Evolutionary conservation across 306 rosid species (phyloP).

Genomic region (Vigna trinervia): DNA sequence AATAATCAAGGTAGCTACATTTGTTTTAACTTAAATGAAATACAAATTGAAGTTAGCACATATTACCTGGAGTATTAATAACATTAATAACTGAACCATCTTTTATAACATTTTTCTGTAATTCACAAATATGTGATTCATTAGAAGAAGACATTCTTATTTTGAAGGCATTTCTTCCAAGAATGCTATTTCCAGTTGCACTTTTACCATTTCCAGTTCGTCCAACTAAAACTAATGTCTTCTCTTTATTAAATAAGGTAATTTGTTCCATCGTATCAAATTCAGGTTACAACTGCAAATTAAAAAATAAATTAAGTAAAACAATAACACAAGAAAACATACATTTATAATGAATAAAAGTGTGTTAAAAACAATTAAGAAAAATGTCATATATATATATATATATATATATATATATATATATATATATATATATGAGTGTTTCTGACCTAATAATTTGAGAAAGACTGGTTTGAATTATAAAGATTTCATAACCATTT

Average conservation of each 20-base stretch:
- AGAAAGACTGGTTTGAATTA: neutral
- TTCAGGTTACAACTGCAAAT: neutral
- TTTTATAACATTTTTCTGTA: slow-evolving; percentile 45
- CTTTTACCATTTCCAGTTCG: slow-evolving; percentile 92
- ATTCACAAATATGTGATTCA: slow-evolving; percentile 58
- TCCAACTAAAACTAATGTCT: slow-evolving; percentile 81
- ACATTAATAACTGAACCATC: slow-evolving; percentile 74
- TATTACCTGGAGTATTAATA: slow-evolving; percentile 91
- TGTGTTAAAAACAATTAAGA: neutral
- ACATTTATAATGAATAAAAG: too few relatives aligned
- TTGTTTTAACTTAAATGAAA: too few relatives aligned
- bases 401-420: too few relatives aligned
- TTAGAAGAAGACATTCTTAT: slow-evolving; percentile 59
- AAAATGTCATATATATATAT: neutral
- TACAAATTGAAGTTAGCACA: neutral
- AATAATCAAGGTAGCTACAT: neutral
- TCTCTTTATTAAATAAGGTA: slow-evolving; percentile 48
- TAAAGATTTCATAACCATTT: neutral
- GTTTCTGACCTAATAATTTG: too few relatives aligned
- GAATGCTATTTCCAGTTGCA: slow-evolving; percentile 82
- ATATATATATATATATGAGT: too few relatives aligned
- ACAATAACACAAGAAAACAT: too few relatives aligned
- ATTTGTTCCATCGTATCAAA: neutral
- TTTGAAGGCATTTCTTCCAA: slow-evolving; percentile 68
- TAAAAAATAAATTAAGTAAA: too few relatives aligned